Evolutionary conservation across 805 yeast genomes (phyloP).

Genomic region (Saturnispora quitensis): DNA sequence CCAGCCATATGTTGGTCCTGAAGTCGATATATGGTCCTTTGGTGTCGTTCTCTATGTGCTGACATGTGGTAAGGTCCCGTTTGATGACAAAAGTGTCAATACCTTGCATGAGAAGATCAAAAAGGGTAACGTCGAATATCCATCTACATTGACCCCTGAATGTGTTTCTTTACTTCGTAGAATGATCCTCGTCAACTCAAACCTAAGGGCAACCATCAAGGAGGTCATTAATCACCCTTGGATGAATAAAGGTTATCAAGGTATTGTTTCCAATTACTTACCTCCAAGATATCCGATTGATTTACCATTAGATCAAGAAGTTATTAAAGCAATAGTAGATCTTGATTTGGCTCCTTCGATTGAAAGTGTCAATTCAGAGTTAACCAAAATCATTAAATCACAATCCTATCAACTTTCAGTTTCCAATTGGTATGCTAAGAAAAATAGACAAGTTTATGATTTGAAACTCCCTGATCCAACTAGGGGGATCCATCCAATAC

Average conservation of each 20-base stretch:
- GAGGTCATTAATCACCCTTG: slow-evolving; percentile 88
- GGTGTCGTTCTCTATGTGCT: slow-evolving; percentile 93
- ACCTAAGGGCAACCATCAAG: slow-evolving; percentile 63
- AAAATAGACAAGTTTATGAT: slow-evolving; percentile 21
- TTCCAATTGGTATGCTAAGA: slow-evolving; percentile 49
- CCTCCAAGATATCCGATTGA: slow-evolving; percentile 73
- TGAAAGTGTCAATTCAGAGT: slow-evolving; percentile 44
- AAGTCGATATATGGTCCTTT: slow-evolving; percentile 96
- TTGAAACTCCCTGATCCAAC: slow-evolving; percentile 60
- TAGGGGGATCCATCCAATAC: slow-evolving; percentile 75
- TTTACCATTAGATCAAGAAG: slow-evolving; percentile 56
- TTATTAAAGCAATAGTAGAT: slow-evolving; percentile 65
- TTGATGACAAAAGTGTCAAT: slow-evolving; percentile 89
- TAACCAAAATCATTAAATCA: slow-evolving; percentile 51
- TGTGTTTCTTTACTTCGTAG: slow-evolving; percentile 72
- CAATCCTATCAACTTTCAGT: slow-evolving; percentile 56
- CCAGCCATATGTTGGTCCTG: slow-evolving; percentile 90
- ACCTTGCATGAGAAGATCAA: slow-evolving; percentile 91
- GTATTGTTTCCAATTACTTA: slow-evolving; percentile 56
- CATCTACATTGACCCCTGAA: slow-evolving; percentile 67
- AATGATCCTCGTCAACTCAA: slow-evolving; percentile 89
- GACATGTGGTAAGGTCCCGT: slow-evolving; percentile 97
- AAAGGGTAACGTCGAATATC: slow-evolving; percentile 86
- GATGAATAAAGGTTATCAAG: slow-evolving; percentile 86
- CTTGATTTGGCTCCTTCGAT: slow-evolving; percentile 66